Base-by-base conservation (phyloP, 495 filamentous ascomycete species). In the Podospora conica region DNA sequence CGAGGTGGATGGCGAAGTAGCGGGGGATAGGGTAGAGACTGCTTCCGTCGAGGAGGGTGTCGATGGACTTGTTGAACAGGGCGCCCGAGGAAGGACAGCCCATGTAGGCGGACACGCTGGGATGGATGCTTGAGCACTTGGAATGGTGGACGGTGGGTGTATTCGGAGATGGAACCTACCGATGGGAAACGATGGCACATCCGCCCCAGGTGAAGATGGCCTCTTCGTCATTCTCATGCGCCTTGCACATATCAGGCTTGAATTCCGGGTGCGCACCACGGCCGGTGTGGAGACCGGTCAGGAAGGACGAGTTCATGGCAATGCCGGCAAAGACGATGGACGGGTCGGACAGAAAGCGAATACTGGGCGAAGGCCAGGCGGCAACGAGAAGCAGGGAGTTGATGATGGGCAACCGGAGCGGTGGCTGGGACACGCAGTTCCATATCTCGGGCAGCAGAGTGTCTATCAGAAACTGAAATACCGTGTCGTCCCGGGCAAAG, bases 121-220 rank as follows among this genome's bases (percentile, higher is more conserved):
- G 7, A n/a, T n/a, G 9, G 22, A 10, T 9, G 31, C 18, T 18
- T 66, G 6, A 64, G 7, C 8, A 48, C 15, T 23, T n/a, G 18
- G 48, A 28, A 2, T 57, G n/a, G 23, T n/a, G 40, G n/a, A 15
- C 21, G 58, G 25, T 11, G 7, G 25, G 15, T 29, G 9, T 15
- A 55, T 55, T 23, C 9, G 3, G 4, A 33, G 55, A 23, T 55
- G 25, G 33, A 6, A 66, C 69, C 2, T 65, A 77, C 75, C 77
- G 75, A 31, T 81, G 79, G 3, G 76, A 73, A 10, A 81, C 67
- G 11, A 82, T 78, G 40, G 78, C 79, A 70, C 76, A 79, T 3
- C 77, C 79, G 3, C 76, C 78, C 79, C 79, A 82, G 3, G 79
- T 81, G 62, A 74, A 80, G 1, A 69, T 70, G 7, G 79, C 79